These are phyloP conservation scores for Planoprotostelium fungivorum DNA, from an alignment of 78 protist genomes.

Conservation along the genomic window DNA sequence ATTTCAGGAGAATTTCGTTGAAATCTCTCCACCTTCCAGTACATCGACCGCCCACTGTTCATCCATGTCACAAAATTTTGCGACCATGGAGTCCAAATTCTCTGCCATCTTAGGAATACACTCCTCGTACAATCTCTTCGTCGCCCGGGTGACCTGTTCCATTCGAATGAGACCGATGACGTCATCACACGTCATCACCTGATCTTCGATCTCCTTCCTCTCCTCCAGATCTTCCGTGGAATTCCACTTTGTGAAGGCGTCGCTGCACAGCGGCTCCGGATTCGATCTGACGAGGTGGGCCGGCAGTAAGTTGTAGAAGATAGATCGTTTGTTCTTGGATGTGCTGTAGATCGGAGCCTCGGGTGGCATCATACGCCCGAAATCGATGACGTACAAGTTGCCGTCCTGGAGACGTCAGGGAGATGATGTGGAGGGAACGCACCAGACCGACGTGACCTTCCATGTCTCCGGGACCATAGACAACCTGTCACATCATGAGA, in stretches of 20 bases:
- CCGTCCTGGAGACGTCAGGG: constrained; percentile 11
- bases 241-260: constrained; percentile 56
- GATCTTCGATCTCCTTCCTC: background rate
- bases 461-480: background rate
- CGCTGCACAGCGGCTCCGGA: constrained; percentile 29
- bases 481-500: background rate
- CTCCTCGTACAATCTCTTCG: background rate
- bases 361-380: constrained; percentile 56
- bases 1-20: background rate
- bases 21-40: background rate
- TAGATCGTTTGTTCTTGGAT: background rate
- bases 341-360: constrained; percentile 39
- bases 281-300: constrained; percentile 34
- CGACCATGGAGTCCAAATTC: background rate
- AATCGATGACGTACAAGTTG: constrained; percentile 34
- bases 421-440: background rate
- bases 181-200: background rate
- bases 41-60: no score
- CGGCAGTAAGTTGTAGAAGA: constrained; percentile 41
- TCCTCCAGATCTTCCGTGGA: background rate
- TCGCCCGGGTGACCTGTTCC: background rate
- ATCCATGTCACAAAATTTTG: no score
- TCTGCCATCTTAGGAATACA: background rate
- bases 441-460: background rate
- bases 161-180: background rate